A percentile compares a stretch with the other conserved stretches of the same genome.
Evolutionary conservation across 306 rosid species (phyloP).

Genomic region (Betula pendula): DNA sequence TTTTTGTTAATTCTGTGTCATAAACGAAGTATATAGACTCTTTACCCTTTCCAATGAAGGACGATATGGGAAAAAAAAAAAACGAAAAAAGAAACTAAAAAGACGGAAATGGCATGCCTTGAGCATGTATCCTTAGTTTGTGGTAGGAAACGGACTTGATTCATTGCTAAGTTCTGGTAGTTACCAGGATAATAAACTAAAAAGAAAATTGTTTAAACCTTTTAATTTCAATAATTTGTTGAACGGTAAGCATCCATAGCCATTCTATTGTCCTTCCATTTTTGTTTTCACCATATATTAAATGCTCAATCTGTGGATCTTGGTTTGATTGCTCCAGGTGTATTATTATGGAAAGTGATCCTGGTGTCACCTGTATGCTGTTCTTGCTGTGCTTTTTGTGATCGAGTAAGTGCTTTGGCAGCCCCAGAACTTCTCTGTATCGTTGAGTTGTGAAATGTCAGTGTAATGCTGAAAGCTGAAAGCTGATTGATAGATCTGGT

Average conservation of each 20-base stretch:
- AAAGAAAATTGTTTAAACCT: neutral
- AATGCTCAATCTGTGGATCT: neutral
- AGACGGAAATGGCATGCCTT: neutral
- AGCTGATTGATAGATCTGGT: neutral
- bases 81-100: no score
- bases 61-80: no score
- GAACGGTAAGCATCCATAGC: neutral
- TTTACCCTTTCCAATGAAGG: no score
- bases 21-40: no score
- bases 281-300: neutral
- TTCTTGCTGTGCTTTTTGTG: constrained; percentile 13
- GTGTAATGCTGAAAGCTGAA: constrained; percentile 10
- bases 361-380: constrained; percentile 18
- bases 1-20: no score
- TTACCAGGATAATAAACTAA: neutral
- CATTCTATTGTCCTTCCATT: neutral
- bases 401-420: constrained; percentile 30
- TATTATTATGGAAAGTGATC: constrained; percentile 45
- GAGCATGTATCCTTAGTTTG: neutral
- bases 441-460: constrained; percentile 3
- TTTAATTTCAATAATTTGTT: neutral
- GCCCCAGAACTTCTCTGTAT: neutral
- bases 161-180: neutral
- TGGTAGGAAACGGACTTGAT: neutral
- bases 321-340: constrained; percentile 56